These are phyloP conservation scores for Colletotrichum sp. DNA, from an alignment of 2,329 filamentous ascomycete genomes.

Conservation along the genomic window DNA sequence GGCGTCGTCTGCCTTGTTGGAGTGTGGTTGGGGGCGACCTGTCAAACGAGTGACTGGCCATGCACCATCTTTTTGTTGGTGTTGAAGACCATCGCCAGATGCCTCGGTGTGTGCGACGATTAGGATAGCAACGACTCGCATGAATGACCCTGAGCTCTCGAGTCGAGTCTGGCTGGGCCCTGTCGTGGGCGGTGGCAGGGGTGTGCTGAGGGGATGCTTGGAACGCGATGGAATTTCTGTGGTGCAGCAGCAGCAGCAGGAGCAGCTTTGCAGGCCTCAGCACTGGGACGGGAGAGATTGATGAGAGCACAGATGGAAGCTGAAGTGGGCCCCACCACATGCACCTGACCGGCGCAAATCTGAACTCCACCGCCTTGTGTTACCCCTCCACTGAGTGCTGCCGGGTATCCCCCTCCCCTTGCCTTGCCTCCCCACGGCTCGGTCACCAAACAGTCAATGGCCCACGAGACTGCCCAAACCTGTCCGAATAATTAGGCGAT, in stretches of 20 bases:
- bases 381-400: neutral
- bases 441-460: constrained; percentile 14
- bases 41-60: neutral
- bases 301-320: neutral
- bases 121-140: neutral
- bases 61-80: neutral
- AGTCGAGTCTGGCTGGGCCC: neutral
- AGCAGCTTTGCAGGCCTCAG: neutral
- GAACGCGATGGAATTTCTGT: constrained; percentile 2
- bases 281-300: no score
- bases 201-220: neutral
- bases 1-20: neutral
- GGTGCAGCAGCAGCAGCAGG: neutral
- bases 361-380: neutral
- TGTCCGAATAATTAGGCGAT: neutral
- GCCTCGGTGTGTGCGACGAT: neutral
- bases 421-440: constrained; percentile 9
- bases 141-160: neutral
- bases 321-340: neutral
- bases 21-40: neutral
- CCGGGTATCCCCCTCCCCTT: neutral
- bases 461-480: neutral
- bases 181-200: neutral
- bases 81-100: neutral
- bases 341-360: constrained; percentile 1